Base-by-base conservation (phyloP, 768 basidiomycete genomes). In the Glaciozyma martinii region DNA sequence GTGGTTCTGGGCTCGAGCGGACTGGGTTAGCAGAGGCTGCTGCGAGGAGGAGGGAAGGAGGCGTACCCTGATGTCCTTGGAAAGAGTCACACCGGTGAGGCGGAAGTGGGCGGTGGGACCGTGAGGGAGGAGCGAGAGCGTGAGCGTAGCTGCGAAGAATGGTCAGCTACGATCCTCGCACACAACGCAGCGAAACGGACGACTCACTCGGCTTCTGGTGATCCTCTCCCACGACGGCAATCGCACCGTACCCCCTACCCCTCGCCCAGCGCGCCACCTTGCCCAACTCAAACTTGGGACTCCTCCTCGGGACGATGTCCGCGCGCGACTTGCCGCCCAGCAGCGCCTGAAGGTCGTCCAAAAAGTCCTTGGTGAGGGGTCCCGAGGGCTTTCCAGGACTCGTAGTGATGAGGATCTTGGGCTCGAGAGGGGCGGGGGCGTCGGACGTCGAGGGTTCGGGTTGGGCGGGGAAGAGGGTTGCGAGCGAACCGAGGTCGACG, bases 31-130 rank as follows among this genome's bases (percentile, higher is more conserved):
- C 18, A 6, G 9, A 15, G 29, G 42, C 29, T 3, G 43, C 8
- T 12, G 25, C 16, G 25, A 21, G 32, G 13, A 13, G 18, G 43
- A 3, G 21, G 44, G 42, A 59, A 19, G 18, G 23, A 49, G 50
- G 7, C 53, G 54, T 16, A 91, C 90, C 74, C 84, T 88, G 50
- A 98, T 94, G 70, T 90, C 81, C 76, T 86, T 84, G 16, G 90
- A 87, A 25, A 92, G 81, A 72, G 90, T 84, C 46, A 98, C 80
- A 9, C 90, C 93, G 0, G 89, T 86, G 49, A 99, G 81, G 75
- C 89, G 94, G 81, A 98, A 97, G 76, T 93, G 93, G 0, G 93
- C 93, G 3, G 90, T 89, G 0, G 95, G 95, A 18, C 95, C 95
- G 59, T 84, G 80, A 0, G 95, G 95, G 18, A 99, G 84, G 74